Evolutionary conservation across 1,284 basidiomycete species (phyloP).

Genomic region (Moesziomyces parantarcticus): DNA sequence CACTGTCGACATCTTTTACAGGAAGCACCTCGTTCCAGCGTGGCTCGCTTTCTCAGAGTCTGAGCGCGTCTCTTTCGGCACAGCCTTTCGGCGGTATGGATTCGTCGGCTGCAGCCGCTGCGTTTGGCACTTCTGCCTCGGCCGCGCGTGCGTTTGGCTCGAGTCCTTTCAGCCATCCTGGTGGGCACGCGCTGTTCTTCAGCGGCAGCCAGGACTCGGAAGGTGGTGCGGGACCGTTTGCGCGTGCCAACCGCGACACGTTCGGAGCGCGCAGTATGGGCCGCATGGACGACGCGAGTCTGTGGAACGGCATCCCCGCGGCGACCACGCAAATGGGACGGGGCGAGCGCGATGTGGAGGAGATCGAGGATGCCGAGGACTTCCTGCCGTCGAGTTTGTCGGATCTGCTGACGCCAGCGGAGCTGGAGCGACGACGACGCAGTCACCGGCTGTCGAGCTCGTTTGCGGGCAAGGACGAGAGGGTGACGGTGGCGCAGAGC

Average conservation of each 20-base stretch:
- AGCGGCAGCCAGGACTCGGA: constrained; percentile 56
- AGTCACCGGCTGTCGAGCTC: constrained; percentile 39
- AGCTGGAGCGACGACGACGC: constrained; percentile 59
- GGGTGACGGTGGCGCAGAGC: constrained; percentile 47
- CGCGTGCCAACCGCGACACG: constrained; percentile 29
- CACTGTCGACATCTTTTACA: constrained; percentile 20
- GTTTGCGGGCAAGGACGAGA: constrained; percentile 30
- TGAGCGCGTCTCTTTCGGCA: constrained; percentile 31
- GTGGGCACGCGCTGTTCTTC: constrained; percentile 61
- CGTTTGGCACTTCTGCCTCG: constrained; percentile 41
- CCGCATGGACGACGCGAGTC: constrained; percentile 37
- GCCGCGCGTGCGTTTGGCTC: constrained; percentile 57
- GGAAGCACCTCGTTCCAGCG: constrained; percentile 34
- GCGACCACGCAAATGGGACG: constrained; percentile 11
- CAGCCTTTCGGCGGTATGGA: constrained; percentile 32
- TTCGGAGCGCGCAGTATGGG: constrained; percentile 44
- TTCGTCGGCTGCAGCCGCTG: constrained; percentile 29
- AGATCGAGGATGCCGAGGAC: constrained; percentile 70
- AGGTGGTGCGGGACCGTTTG: constrained; percentile 47
- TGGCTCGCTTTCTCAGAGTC: constrained; percentile 27
- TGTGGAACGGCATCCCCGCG: constrained; percentile 31
- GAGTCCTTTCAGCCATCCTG: constrained; percentile 65
- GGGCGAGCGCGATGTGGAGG: constrained; percentile 32
- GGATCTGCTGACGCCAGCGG: constrained; percentile 65
- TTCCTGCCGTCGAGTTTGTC: constrained; percentile 65